Evolutionary conservation across 345 rosid species (phyloP).

Genomic region (Jatropha curcas): DNA sequence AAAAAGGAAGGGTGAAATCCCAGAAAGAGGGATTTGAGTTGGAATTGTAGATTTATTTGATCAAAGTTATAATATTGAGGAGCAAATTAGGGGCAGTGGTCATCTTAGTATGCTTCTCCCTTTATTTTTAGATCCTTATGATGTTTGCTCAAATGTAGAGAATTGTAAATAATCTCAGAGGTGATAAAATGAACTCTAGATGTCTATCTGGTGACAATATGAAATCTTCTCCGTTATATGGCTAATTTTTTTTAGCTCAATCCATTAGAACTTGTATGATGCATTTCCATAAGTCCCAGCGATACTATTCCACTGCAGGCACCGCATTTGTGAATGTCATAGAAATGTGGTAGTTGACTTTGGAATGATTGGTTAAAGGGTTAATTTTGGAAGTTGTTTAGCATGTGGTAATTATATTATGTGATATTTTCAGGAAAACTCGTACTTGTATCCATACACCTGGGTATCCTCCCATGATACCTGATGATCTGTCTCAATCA

Average conservation of each 20-base stretch:
- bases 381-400: not conserved
- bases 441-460: conserved; percentile 94
- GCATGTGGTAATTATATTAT: conserved; percentile 1
- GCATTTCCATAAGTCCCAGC: not conserved
- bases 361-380: not conserved
- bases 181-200: not conserved
- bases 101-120: not conserved
- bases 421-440: conserved; percentile 62
- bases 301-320: not conserved
- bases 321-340: not conserved
- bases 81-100: not conserved
- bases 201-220: not conserved
- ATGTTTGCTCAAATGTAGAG: not conserved
- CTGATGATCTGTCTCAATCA: conserved; percentile 54
- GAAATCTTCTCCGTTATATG: not conserved
- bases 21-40: not conserved
- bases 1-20: not conserved
- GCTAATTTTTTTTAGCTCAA: not conserved
- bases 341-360: not conserved
- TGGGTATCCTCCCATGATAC: conserved; percentile 69
- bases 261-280: conserved; percentile 4
- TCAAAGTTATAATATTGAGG: not conserved
- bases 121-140: not conserved
- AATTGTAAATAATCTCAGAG: not conserved
- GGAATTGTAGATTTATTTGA: not conserved